Evolutionary conservation across 2,329 filamentous ascomycete species (phyloP), one percentile per base, ranked within the genome.

Genomic region (Nannizziopsis barbatae): DNA sequence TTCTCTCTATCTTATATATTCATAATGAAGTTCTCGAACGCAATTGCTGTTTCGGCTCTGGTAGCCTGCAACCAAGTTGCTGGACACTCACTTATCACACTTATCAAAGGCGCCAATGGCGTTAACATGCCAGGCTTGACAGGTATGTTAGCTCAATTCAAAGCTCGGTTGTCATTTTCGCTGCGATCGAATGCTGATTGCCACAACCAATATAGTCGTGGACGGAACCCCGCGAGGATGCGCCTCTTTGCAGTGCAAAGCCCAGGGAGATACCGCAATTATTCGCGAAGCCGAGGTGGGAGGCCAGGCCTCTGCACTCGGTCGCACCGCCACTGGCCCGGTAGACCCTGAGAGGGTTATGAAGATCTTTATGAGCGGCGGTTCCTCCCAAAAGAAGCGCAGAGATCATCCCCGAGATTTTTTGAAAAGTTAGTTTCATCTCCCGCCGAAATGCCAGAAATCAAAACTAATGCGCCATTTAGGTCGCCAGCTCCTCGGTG

Each of bases 51-150:
- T 31, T 47, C 45, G 12, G 45, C 45, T 47, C 36, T 47, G 36
- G 45, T 41, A 40, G 36, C 45, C 17, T 20, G 45, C 45, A 47
- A 37, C 37, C 37, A 47, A 37, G 45, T 47, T 47, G 45, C 45
- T 47, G 45, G 36, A 22, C 45, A 47, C 33, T 36, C 36, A 18
- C 40, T 37, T 17, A 47, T 47, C 14, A 47, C 45, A 5, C 45
- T 47, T 36, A 35, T 47, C 18, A 47, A 47, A 17, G 45, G 45
- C 6, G 45, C 36, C 37, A 47, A 47, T 27, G 45, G 45, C 5
- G 45, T 47, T 31, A 47, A 47, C 37, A 47, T 47, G 45, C 45
- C 45, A n/a, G 45, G 45, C 20, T 15, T 47, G 22, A 40, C 36
- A 22, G 45, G 45, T 47, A 41, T 14, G 45, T 10, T 7, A 9